Percentiles rank a stretch among this genome's conserved stretches.
Evolutionary conservation across 495 filamentous ascomycete genomes (phyloP).

Genomic region (Tuber magnatum): DNA sequence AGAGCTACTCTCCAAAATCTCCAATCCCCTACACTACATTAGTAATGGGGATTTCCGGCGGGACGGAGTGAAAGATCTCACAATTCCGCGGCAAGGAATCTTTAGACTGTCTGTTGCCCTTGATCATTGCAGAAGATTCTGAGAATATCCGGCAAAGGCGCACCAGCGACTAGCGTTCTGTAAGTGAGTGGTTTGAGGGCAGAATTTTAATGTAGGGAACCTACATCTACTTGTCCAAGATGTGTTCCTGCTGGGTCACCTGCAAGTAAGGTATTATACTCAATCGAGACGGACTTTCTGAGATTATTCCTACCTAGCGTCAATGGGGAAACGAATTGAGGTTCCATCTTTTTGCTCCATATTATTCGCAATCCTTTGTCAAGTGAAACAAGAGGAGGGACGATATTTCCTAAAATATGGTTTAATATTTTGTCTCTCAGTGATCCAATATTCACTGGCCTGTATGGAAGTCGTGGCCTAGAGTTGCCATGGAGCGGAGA

Average conservation of each 20-base stretch:
- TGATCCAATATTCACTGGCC: background rate
- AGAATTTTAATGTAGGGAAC: background rate
- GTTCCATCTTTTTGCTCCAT: background rate
- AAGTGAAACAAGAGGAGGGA: background rate
- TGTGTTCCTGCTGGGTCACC: background rate
- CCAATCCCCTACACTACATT: background rate
- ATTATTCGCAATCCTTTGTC: background rate
- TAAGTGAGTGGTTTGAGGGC: background rate
- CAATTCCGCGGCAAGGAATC: background rate
- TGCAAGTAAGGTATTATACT: background rate
- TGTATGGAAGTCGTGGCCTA: background rate
- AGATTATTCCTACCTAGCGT: background rate
- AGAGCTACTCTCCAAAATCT: slow-evolving; percentile 13
- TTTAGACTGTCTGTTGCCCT: background rate
- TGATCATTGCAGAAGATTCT: background rate
- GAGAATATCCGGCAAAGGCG: background rate
- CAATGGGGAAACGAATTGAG: background rate
- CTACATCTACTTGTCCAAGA: background rate
- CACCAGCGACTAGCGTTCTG: background rate
- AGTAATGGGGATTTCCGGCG: background rate
- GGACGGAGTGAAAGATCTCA: background rate
- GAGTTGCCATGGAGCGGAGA: background rate
- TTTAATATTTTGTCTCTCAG: background rate
- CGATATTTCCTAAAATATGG: background rate
- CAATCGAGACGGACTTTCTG: background rate